Evolutionary conservation across 495 filamentous ascomycete genomes (phyloP).

Genomic region (Aspergillus homomorphus): DNA sequence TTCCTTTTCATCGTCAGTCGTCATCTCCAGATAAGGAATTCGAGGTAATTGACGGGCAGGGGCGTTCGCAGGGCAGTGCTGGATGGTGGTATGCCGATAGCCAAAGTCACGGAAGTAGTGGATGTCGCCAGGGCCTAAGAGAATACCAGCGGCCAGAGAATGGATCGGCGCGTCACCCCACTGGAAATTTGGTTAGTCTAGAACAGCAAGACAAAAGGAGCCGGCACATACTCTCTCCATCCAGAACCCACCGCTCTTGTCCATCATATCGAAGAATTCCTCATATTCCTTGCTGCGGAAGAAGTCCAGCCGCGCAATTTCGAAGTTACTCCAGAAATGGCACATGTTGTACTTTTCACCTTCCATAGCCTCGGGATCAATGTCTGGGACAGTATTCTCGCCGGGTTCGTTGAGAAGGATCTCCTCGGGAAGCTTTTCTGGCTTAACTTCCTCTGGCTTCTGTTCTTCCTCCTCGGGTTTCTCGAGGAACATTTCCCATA

Average conservation of each 20-base stretch:
- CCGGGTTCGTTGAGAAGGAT: slow-evolving; percentile 75
- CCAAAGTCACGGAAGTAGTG: slow-evolving; percentile 99
- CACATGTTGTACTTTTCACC: slow-evolving; percentile 99
- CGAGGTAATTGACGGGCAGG: slow-evolving; percentile 83
- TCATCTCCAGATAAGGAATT: slow-evolving; percentile 78
- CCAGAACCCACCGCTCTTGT: slow-evolving; percentile 97
- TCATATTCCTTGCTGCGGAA: slow-evolving; percentile 96
- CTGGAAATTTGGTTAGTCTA: slow-evolving; percentile 43
- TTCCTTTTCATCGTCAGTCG: slow-evolving; percentile 80
- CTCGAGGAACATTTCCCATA: slow-evolving; percentile 99
- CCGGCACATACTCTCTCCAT: slow-evolving; percentile 81
- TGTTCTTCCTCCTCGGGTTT: slow-evolving; percentile 55
- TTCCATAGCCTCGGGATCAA: slow-evolving; percentile 94
- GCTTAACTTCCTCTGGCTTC: slow-evolving; percentile 63
- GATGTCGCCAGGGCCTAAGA: slow-evolving; percentile 79
- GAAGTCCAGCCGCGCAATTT: slow-evolving; percentile 92
- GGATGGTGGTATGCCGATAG: slow-evolving; percentile 97
- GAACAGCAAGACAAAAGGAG: slow-evolving; percentile 11
- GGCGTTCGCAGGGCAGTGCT: slow-evolving; percentile 97
- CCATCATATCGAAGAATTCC: slow-evolving; percentile 99
- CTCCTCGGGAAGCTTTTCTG: slow-evolving; percentile 74
- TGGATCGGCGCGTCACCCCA: slow-evolving; percentile 99
- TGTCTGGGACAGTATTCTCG: slow-evolving; percentile 66
- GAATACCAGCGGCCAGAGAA: slow-evolving; percentile 88
- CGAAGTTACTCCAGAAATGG: slow-evolving; percentile 99